phyloP scores from a whole-genome alignment of 768 basidiomycete species.

The Sporobolomyces pararoseus region DNA sequence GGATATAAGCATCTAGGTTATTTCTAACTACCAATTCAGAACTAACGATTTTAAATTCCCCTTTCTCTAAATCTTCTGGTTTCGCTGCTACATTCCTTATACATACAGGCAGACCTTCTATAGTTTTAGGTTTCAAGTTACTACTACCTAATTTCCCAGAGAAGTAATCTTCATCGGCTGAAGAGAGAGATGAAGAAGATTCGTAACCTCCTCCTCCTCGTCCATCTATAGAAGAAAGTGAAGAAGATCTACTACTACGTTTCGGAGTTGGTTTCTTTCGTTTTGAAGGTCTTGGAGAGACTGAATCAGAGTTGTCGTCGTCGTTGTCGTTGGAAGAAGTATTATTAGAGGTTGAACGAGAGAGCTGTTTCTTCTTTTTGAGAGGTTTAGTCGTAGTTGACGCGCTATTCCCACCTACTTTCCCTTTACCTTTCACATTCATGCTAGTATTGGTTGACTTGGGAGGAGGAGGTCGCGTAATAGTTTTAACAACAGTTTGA shows the following conservation, averaged over 20 bases:
- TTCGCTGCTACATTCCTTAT: conserved; percentile 1
- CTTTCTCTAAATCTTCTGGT: neutral
- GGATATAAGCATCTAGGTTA: conserved; percentile 14
- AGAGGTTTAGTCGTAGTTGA: neutral
- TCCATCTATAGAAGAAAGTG: neutral
- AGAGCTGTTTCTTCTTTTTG: neutral
- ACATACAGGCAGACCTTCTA: conserved; percentile 12
- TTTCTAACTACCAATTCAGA: conserved; percentile 21
- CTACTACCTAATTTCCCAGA: neutral
- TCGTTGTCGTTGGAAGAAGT: too few relatives aligned
- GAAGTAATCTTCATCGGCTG: conserved; percentile 23
- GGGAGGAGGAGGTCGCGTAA: neutral
- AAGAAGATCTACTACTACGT: neutral
- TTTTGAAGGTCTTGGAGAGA: too few relatives aligned
- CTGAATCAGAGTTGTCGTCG: too few relatives aligned
- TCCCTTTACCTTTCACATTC: neutral
- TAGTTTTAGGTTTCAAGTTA: neutral
- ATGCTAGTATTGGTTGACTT: neutral
- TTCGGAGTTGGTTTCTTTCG: too few relatives aligned
- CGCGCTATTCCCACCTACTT: neutral
- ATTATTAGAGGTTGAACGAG: neutral
- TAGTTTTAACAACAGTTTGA: conserved; percentile 2
- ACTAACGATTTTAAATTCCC: neutral
- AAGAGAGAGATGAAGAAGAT: neutral
- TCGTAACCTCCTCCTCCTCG: conserved; percentile 7